Base-by-base conservation (phyloP, 306 rosid species). In the Hylodesmum podocarpum region DNA sequence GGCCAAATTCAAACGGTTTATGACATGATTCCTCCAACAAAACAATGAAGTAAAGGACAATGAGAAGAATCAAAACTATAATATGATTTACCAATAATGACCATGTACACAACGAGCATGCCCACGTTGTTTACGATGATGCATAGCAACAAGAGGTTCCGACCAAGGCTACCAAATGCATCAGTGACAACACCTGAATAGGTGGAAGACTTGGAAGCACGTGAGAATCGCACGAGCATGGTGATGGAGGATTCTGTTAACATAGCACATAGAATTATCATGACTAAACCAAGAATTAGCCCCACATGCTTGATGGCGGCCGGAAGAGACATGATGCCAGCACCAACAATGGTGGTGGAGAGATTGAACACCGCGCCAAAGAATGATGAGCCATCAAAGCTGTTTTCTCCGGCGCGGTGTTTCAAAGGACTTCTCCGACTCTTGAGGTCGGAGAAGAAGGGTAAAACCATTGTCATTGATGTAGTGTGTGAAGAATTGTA, bases 51-150 rank as follows among this genome's bases (percentile, higher is more conserved):
- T 39, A 58, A 58, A 29, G 31, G 25, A n/a, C 66, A 61, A 13
- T 15, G 25, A 8, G 66, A 31, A 61, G 4, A 5, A 11, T 24
- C 3, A 33, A 2, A 3, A 33, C 5, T 2, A 33, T 33, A 33
- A 33, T 33, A 33, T 15, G 58, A 13, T 25, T 2, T 58, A 58
- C 65, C 65, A 10, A 58, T 58, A 8, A 58, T 58, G 21, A 58
- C 39, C 65, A 58, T 58, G 92, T 92, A 90, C 6, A 88, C 96
- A 34, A 92, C 81, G 76, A 92, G 97, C 86, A 92, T 87, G 24
- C 94, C 97, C 46, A 80, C 65, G 47, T 89, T 93, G 57, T 90
- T 28, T 27, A 28, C 36, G 21, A 58, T 28, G 65, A 58, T 86
- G 86, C 91, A 87, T 14, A 84, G 50, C 77, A 84, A 88, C 78